A percentile compares a stretch with the other conserved stretches of the same genome.
phyloP scores from a whole-genome alignment of 2,329 filamentous ascomycete species.

The Hypoxylon sp. region DNA sequence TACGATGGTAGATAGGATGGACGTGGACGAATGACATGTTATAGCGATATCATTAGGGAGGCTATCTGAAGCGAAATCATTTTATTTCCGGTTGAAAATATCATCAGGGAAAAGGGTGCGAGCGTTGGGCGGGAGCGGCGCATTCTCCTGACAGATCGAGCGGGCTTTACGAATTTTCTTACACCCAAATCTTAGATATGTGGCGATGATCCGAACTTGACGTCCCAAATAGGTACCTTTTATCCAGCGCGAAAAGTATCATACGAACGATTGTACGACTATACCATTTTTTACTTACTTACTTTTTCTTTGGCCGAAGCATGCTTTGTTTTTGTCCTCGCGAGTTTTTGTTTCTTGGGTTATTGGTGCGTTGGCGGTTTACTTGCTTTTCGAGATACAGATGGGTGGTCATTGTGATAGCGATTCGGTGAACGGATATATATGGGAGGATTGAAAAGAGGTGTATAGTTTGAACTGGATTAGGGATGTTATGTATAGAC shows the following conservation, averaged over 20 bases:
- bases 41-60: constrained; percentile 9
- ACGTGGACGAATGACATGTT: constrained; percentile 46
- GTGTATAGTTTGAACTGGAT: too few relatives aligned
- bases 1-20: constrained; percentile 48
- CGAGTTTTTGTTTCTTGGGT: constrained; percentile 11
- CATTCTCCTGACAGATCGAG: too few relatives aligned
- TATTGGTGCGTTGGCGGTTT: background rate
- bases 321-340: too few relatives aligned
- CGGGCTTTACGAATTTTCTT: constrained; percentile 38
- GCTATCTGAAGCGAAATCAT: constrained; percentile 5
- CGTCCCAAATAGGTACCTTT: constrained; percentile 16
- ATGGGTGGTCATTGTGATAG: too few relatives aligned
- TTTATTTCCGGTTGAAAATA: too few relatives aligned
- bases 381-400: constrained; percentile 12
- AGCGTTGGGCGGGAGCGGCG: too few relatives aligned
- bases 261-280: constrained; percentile 38
- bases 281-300: constrained; percentile 26
- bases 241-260: constrained; percentile 20
- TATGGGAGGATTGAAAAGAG: too few relatives aligned
- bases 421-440: too few relatives aligned
- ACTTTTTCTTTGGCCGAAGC: too few relatives aligned
- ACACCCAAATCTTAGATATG: constrained; percentile 26
- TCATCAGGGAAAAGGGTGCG: too few relatives aligned
- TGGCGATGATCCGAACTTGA: too few relatives aligned
- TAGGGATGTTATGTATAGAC: too few relatives aligned